phyloP scores from a whole-genome alignment of 2,329 filamentous ascomycete species.

The Fusarium nanum region DNA sequence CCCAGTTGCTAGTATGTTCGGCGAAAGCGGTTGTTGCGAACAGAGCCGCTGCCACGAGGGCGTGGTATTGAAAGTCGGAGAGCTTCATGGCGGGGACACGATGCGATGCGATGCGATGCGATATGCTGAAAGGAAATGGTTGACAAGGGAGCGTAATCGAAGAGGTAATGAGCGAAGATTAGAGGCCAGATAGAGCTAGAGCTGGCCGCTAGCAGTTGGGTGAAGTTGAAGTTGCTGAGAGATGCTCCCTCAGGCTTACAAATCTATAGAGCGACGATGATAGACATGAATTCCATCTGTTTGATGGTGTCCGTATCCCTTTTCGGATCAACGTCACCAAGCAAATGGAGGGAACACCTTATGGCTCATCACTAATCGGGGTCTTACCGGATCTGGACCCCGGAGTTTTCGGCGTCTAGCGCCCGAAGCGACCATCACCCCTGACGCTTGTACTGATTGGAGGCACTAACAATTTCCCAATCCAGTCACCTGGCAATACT shows the following conservation, averaged over 20 bases:
- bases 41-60: conserved; percentile 61
- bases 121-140: conserved; percentile 13
- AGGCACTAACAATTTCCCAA: conserved; percentile 39
- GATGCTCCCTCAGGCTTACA: conserved; percentile 41
- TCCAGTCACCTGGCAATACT: conserved; percentile 11
- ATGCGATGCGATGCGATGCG: conserved; percentile 2
- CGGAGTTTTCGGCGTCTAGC: conserved; percentile 39
- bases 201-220: conserved; percentile 18
- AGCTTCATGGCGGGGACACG: conserved; percentile 61
- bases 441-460: conserved; percentile 39
- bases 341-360: conserved; percentile 36
- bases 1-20: conserved; percentile 98
- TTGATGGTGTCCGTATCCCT: conserved; percentile 32
- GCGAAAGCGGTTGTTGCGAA: conserved; percentile 63
- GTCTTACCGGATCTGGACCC: conserved; percentile 15
- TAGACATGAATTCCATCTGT: conserved; percentile 27
- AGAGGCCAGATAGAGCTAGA: conserved; percentile 22
- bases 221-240: conserved; percentile 23
- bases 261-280: conserved; percentile 37
- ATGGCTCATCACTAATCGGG: background rate
- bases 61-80: conserved; percentile 57
- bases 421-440: conserved; percentile 29
- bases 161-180: conserved; percentile 16
- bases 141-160: conserved; percentile 16
- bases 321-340: conserved; percentile 38